Evolutionary conservation across 2,329 filamentous ascomycete species (phyloP), one percentile per base, ranked within the genome.

Genomic region (Hypoxylon sp.): DNA sequence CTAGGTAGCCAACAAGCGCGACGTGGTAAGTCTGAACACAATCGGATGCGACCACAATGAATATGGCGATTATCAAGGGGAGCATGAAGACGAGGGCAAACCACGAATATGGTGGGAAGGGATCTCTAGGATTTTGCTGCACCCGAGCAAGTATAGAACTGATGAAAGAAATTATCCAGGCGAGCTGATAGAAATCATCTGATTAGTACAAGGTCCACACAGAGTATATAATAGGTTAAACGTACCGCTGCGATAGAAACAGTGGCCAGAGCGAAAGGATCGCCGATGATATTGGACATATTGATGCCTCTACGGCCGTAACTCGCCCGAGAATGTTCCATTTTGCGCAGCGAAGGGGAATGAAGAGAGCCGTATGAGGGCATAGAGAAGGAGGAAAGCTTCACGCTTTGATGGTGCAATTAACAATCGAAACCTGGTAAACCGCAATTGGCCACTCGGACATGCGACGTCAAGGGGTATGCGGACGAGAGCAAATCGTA

Each of bases 181-280:
- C 95, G 70, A 97, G 89, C 95, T 98, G 78, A 69, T 46, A 5
- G 68, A 58, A 41, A 7, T 65, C 58, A 43, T 57, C 68, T 6
- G 70, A 63, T 71, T 68, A 65, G 65, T 27, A 46, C 45, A 12
- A 61, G 11, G 32, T 9, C 23, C n/a, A 37, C 1, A n/a, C 39
- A 27, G 16, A 52, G 14, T 12, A 12, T 12, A 23, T 1, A 30
- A 27, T 39, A 21, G 50, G 11, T 51, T 51, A 43, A 30, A 87
- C 93, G 80, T 88, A 97, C 95, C 77, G 92, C 85, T 69, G 91
- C 88, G 79, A 98, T 97, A 62, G 95, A 97, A 70, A 97, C 88
- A 34, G 96, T 98, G 59, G 94, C 94, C 65, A 99, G 87, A 65
- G 95, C 94, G 80, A 99, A 98, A 5, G 96, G 96, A 81, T 99